Evolutionary conservation across 345 rosid species (phyloP).

Genomic region (Sisymbrium irio): DNA sequence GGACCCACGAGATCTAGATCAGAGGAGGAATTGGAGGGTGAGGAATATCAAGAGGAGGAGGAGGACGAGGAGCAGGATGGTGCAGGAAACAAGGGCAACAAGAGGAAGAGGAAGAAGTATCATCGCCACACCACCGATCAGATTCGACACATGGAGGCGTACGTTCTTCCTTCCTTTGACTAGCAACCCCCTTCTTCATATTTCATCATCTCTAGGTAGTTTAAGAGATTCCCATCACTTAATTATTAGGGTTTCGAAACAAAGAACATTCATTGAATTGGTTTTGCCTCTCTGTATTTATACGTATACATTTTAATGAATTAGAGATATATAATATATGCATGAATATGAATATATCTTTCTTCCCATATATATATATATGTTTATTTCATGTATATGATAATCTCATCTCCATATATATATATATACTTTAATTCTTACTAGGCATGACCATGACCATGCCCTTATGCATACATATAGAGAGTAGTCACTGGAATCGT

Average conservation of each 20-base stretch:
- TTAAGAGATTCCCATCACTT: not conserved
- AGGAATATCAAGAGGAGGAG: constrained; percentile 45
- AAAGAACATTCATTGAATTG: not conserved
- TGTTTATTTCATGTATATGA: constrained; percentile 2
- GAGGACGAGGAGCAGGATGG: constrained; percentile 1
- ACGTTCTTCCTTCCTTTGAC: constrained; percentile 25
- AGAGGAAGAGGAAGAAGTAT: constrained; percentile 94
- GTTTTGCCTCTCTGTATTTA: not conserved
- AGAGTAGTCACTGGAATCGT: not conserved
- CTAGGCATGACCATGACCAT: not conserved
- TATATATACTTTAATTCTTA: not conserved
- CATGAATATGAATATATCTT: not conserved
- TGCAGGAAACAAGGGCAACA: constrained; percentile 47
- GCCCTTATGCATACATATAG: not conserved
- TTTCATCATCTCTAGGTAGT: not conserved
- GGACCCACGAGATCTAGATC: constrained; percentile 84
- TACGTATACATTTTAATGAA: not conserved
- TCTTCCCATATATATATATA: not conserved
- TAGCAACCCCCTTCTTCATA: not conserved
- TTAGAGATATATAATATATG: not conserved
- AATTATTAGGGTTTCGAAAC: constrained; percentile 14
- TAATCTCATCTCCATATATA: not conserved
- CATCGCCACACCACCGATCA: constrained; percentile 97
- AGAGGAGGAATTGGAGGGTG: constrained; percentile 72
- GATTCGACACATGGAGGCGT: constrained; percentile 98